phyloP scores from a whole-genome alignment of 2,329 filamentous ascomycete genomes.

The Hymenoscyphus fructigenus region DNA sequence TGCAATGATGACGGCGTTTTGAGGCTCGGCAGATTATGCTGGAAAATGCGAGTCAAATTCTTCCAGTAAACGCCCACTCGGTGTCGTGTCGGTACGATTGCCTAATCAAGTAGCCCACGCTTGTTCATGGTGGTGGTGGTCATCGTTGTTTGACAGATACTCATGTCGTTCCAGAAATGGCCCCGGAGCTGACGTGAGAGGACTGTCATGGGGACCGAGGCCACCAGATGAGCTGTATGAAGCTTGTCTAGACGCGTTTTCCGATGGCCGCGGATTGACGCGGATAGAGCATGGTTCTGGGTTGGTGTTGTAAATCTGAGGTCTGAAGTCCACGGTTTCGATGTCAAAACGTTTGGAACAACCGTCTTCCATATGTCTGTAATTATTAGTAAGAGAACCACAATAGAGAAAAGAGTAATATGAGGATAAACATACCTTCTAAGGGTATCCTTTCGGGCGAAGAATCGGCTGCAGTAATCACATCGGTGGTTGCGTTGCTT shows the following conservation, averaged over 20 bases:
- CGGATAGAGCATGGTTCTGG: slow-evolving; percentile 22
- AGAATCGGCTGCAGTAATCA: slow-evolving; percentile 66
- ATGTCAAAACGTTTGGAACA: slow-evolving; percentile 63
- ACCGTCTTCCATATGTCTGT: slow-evolving; percentile 74
- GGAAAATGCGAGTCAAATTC: neutral
- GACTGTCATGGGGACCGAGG: slow-evolving; percentile 21
- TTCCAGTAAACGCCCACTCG: neutral
- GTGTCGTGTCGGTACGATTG: neutral
- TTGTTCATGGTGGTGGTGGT: slow-evolving; percentile 16
- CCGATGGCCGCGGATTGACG: slow-evolving; percentile 18
- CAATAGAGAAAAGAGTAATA: neutral
- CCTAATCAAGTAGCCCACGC: slow-evolving; percentile 21
- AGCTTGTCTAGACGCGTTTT: slow-evolving; percentile 24
- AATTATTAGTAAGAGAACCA: neutral
- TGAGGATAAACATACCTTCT: slow-evolving; percentile 54
- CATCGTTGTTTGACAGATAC: slow-evolving; percentile 22
- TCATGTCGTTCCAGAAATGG: slow-evolving; percentile 27
- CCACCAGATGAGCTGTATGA: slow-evolving; percentile 30
- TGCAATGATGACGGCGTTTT: slow-evolving; percentile 9
- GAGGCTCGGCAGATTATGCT: slow-evolving; percentile 9
- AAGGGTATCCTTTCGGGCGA: slow-evolving; percentile 81
- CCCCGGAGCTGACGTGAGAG: slow-evolving; percentile 31
- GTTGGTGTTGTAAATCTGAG: slow-evolving; percentile 26
- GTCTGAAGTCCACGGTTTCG: slow-evolving; percentile 35
- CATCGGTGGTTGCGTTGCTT: slow-evolving; percentile 71